Evolutionary conservation across 139 green algal genomes (phyloP).

Genomic region (Pycnococcus provasolii): DNA sequence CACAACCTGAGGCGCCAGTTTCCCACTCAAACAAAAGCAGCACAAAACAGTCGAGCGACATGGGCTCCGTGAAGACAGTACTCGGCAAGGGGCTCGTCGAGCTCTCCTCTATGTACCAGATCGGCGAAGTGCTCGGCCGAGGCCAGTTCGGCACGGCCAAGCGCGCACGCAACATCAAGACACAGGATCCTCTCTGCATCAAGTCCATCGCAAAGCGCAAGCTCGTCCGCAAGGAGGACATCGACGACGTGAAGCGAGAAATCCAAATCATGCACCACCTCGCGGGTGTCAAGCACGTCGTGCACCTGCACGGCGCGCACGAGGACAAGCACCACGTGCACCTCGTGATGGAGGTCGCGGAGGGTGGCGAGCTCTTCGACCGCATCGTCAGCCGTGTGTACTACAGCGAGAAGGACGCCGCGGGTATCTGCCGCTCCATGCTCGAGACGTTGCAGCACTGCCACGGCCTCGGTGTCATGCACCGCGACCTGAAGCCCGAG

Average conservation of each 20-base stretch:
- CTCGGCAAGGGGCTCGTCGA: no score
- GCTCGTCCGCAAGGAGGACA: constrained; percentile 69
- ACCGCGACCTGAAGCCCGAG: constrained; percentile 75
- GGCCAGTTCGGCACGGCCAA: constrained; percentile 23
- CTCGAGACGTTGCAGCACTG: constrained; percentile 84
- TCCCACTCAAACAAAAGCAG: no score
- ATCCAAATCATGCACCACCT: constrained; percentile 93
- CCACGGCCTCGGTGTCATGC: constrained; percentile 89
- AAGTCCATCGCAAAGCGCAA: constrained; percentile 92
- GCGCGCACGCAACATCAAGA: neutral
- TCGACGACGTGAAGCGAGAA: constrained; percentile 87
- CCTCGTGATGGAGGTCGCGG: constrained; percentile 79
- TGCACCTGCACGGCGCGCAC: constrained; percentile 25
- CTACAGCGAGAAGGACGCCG: constrained; percentile 76
- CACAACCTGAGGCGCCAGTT: no score
- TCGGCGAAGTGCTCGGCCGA: neutral
- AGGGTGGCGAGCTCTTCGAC: constrained; percentile 94
- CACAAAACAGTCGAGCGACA: no score
- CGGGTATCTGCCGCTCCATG: constrained; percentile 68
- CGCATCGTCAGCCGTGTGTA: constrained; percentile 71
- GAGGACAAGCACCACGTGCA: constrained; percentile 37
- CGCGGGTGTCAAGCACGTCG: constrained; percentile 63
- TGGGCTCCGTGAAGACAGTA: no score
- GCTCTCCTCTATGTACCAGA: no score
- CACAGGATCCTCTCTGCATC: constrained; percentile 4